Base-by-base conservation (phyloP, 768 basidiomycete genomes). In the Pleurotus platypus region DNA sequence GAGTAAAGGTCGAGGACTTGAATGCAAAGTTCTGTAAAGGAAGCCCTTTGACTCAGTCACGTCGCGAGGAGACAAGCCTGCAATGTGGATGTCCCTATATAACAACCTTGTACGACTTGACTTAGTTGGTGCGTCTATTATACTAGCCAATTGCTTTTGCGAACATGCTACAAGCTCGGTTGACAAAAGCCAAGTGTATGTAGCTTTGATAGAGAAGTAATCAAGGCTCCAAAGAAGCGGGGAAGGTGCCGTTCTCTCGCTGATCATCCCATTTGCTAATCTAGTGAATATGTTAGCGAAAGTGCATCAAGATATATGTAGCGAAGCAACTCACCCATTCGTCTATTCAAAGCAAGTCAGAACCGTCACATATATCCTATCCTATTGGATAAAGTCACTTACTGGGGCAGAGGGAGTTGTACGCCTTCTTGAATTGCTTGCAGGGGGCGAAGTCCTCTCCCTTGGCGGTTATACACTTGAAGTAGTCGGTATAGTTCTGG, bases 401-500 rank as follows among this genome's bases (percentile, higher is more conserved):
- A 98, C 97, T 98, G 61, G 97, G 97, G 77, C 97, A 99, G 58
- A 98, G 85, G 42, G 95, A 94, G 79, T 93, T 83, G 81, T 94
- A 99, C 26, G 92, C 92, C 72, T 86, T 84, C 78, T 90, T 91
- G 86, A 99, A 99, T 74, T 97, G 95, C 78, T 94, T 94, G 88
- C 97, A 98, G 1, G 97, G 94, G n/a, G 88, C 86, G 70, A 87
- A 98, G 58, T 98, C 97, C 64, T 99, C 97, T 63, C 97, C 97
- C 78, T 97, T 98, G 65, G 95, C 95, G 65, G 90, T 74, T 65
- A 98, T 76, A 73, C 97, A 99, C 74, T 96, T 96, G 86, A 95
- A 94, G 81, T 97, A 98, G 75, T 99, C 97, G 60, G 90, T 89
- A 73, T 95, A 98, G 79, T 96, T 94, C 77, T 96, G 93, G 84